Evolutionary conservation across 2,329 filamentous ascomycete species (phyloP).

Genomic region (Ceratocystis lukuohia): DNA sequence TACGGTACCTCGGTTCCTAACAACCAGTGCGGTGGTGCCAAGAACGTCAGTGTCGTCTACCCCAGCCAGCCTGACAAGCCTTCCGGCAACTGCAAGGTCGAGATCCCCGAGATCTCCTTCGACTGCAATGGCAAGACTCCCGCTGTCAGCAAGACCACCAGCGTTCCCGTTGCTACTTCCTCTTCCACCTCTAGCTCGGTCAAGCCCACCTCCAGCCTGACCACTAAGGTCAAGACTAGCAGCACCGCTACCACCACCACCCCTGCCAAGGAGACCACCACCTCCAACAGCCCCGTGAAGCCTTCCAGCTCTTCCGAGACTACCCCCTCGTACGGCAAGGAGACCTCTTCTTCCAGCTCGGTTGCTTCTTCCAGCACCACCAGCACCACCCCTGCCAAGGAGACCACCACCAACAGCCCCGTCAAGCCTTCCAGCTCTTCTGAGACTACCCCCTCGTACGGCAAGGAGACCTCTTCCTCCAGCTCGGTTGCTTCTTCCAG

Average conservation of each 20-base stretch:
- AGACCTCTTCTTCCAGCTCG: conserved; percentile 22
- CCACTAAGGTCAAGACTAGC: conserved; percentile 17
- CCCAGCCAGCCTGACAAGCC: conserved; percentile 43
- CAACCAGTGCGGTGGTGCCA: conserved; percentile 84
- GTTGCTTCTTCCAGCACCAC: conserved; percentile 20
- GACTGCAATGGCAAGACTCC: conserved; percentile 41
- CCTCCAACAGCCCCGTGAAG: conserved; percentile 22
- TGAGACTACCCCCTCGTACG: conserved; percentile 4
- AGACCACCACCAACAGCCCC: conserved; percentile 19
- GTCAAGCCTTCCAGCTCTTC: conserved; percentile 22
- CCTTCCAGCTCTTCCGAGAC: conserved; percentile 20
- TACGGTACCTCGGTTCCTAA: conserved; percentile 62
- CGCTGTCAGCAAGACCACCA: conserved; percentile 13
- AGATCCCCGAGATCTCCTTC: conserved; percentile 62
- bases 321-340: background rate
- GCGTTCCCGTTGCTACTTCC: conserved; percentile 13
- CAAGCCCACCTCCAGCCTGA: conserved; percentile 19
- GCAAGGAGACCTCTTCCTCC: conserved; percentile 11
- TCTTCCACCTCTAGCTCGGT: conserved; percentile 21
- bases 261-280: conserved; percentile 15
- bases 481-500: background rate
- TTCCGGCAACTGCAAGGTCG: conserved; percentile 52
- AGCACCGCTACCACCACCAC: background rate
- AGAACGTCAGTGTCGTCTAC: conserved; percentile 59
- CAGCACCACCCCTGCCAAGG: conserved; percentile 16